Base-by-base conservation (phyloP, 345 rosid genomes). In the Corchorus olitorius region DNA sequence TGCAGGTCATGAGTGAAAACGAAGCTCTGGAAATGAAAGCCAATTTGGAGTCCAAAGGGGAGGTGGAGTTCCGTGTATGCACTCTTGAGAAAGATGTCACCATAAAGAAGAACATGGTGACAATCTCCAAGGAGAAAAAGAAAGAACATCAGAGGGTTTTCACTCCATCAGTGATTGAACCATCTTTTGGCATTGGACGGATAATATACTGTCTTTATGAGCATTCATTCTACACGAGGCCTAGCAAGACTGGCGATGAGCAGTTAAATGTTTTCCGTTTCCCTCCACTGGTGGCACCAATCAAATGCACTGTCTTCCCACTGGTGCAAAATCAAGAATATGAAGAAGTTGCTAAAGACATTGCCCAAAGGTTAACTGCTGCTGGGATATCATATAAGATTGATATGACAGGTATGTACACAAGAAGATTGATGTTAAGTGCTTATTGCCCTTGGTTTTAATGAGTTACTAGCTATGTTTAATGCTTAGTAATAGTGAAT, bases 1-100 rank as follows among this genome's bases (percentile, higher is more conserved):
- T 16, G 62, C 79, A 95, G 99, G 96, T 89, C 37, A 93, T 95
- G 99, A 81, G 74, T 19, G 98, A 95, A 80, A 72, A 88, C 80
- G 98, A 95, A 88, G 99, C 99, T 54, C 50, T 95, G 88, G 85
- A 85, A 78, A 88, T 95, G 98, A 95, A 90, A 76, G 90, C 93
- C n/a, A 16, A 83, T 46, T 70, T 95, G 78, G 98, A 95, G 70
- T 76, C 93, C 46, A 89, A 95, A 62, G 99, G 94, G 48, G 98
- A 92, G 80, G 86, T 83, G 74, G 93, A 90, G 17, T 93, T 92
- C 80, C 70, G 80, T 52, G 94, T 95, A 62, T 90, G 98, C 76
- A 81, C 94, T 8, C 90, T 95, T 37, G 87, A 73, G 68, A 83
- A 92, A 85, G 88, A 83, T 66, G 92, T 93, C 43, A 55, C 22